Evolutionary conservation across 2,329 filamentous ascomycete genomes (phyloP), one percentile per base, ranked within the genome.

Genomic region (Colletotrichum trifolii): DNA sequence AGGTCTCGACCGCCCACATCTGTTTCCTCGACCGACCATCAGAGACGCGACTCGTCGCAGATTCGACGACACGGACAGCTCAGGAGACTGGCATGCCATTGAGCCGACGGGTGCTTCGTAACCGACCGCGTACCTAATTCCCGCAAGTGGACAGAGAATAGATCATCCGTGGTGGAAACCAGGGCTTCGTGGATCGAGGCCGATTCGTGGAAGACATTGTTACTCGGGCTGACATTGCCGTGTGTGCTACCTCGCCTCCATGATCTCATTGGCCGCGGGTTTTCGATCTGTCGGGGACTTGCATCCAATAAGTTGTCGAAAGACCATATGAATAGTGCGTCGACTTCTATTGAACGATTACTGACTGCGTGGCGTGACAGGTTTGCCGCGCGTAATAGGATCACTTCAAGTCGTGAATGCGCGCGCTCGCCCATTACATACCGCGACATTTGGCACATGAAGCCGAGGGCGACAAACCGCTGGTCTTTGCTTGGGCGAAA

Each of bases 201-300:
- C 33, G 55, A 63, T 64, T 64, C 25, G 48, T 54, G 64, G 60
- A 54, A 64, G 48, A 35, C 48, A 54, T 25, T 15, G 33, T n/a
- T n/a, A 8, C 36, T 39, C 38, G 11, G 52, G 25, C 36, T 11
- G 39, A n/a, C 12, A 34, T 55, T 50, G 39, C 38, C 50, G 48
- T 45, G 25, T 6, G 63, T 66, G 63, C 60, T 42, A 63, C 57
- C 39, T 42, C 45, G 55, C 46, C 13, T 13, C 40, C 38, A 46
- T 25, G n/a, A 8, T 35, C 36, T 12, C 6, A 48, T 56, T 52
- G 40, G 45, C 10, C 33, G 12, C 39, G 25, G 9, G 25, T 25
- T 39, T 40, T 38, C n/a, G 5, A 10, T 46, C 9, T 15, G 15
- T 46, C n/a, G 15, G 9, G 9, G 43, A 15, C 43, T 17, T 15